These are phyloP conservation scores for Phaseolus coccineus DNA, from an alignment of 331 rosid species.

Conservation along the genomic window DNA sequence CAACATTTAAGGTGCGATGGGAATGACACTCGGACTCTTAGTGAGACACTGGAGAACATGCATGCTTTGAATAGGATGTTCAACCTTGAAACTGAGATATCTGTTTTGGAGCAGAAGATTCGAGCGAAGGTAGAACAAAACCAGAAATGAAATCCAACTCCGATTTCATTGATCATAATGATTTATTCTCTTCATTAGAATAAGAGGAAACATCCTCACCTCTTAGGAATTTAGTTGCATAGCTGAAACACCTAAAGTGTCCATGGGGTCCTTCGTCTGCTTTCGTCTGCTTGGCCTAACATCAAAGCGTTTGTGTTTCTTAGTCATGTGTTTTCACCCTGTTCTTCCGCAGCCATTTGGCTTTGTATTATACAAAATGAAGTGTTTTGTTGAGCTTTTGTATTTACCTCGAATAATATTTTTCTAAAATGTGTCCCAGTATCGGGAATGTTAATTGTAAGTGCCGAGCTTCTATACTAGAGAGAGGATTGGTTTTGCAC, in stretches of 20 bases:
- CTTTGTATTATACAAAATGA: slow-evolving; percentile 50
- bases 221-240: slow-evolving; percentile 51
- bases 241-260: slow-evolving; percentile 48
- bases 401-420: slow-evolving; percentile 44
- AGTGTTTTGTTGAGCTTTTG: slow-evolving; percentile 47
- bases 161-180: slow-evolving; percentile 45
- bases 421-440: slow-evolving; percentile 34
- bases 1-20: slow-evolving; percentile 98
- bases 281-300: slow-evolving; percentile 47
- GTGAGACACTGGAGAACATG: slow-evolving; percentile 95
- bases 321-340: slow-evolving; percentile 44
- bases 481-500: slow-evolving; percentile 22
- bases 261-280: slow-evolving; percentile 40
- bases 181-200: slow-evolving; percentile 56
- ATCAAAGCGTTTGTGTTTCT: slow-evolving; percentile 42
- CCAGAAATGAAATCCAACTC: slow-evolving; percentile 63
- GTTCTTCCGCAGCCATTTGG: slow-evolving; percentile 47
- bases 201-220: slow-evolving; percentile 71
- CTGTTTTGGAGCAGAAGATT: slow-evolving; percentile 87
- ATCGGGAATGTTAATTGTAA: slow-evolving; percentile 48
- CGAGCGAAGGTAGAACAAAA: slow-evolving; percentile 95
- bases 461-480: slow-evolving; percentile 37
- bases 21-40: slow-evolving; percentile 85
- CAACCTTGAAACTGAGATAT: slow-evolving; percentile 91
- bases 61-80: slow-evolving; percentile 97